Evolutionary conservation across 805 yeast genomes (phyloP).

Genomic region (Candida tibetensis): DNA sequence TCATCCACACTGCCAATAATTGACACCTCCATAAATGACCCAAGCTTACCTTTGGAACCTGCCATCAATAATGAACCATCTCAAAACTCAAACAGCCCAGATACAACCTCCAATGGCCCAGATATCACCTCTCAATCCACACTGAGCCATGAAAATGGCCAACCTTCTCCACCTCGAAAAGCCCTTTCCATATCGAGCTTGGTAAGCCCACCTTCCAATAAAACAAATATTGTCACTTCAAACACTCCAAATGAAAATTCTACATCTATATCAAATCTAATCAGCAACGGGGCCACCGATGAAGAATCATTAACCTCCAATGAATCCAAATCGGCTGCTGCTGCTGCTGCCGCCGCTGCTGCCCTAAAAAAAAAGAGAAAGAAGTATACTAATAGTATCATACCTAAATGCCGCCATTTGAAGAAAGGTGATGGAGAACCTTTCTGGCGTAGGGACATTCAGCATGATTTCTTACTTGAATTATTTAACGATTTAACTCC

Average conservation of each 20-base stretch:
- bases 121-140: neutral
- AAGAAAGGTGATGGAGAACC: slow-evolving; percentile 93
- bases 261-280: neutral
- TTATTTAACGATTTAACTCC: slow-evolving; percentile 61
- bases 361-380: slow-evolving; percentile 15
- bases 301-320: neutral
- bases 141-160: neutral
- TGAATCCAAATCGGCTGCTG: neutral
- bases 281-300: neutral
- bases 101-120: neutral
- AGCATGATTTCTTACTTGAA: slow-evolving; percentile 67
- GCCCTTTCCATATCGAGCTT: slow-evolving; percentile 11
- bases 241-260: neutral
- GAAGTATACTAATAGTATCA: slow-evolving; percentile 15
- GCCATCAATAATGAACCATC: neutral
- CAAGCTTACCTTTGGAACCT: neutral
- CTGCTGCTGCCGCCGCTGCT: slow-evolving; percentile 11
- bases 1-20: neutral
- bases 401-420: slow-evolving; percentile 51
- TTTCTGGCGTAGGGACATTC: slow-evolving; percentile 84
- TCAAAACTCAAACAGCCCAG: neutral
- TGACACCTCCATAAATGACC: neutral
- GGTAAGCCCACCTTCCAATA: slow-evolving; percentile 4
- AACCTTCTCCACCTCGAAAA: neutral
- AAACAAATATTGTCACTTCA: neutral